Evolutionary conservation across 2,329 filamentous ascomycete genomes (phyloP), one percentile per base, ranked within the genome.

Genomic region (Geoglossum cookeanum): DNA sequence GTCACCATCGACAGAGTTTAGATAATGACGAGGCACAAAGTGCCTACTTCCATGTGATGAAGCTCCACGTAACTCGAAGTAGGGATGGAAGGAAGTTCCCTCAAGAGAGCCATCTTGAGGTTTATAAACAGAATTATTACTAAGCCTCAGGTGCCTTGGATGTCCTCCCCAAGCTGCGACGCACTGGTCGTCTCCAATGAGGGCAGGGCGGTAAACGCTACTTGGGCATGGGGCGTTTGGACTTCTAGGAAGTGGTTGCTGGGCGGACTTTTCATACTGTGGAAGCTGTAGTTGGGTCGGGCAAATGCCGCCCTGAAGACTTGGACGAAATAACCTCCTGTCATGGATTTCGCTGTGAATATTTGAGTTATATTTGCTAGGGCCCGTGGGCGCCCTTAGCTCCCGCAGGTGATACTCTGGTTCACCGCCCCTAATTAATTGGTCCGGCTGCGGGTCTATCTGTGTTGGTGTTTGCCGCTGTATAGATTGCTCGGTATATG

Each of bases 41-140:
- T 37, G 49, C 49, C 49, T 53, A 32, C 49, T 53, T 53, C 37
- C 49, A 37, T 35, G 33, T 3, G 49, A n/a, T n/a, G 9, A 17
- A 30, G 13, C 30, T 17, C 4, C 32, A 17, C 37, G 49, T 33
- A 32, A 53, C 37, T 35, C 30, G 33, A 53, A 32, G 30, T 33
- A 37, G 22, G 49, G 49, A 53, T 35, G 49, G 29, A 53, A 53
- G 37, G 49, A 37, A 53, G 29, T 53, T 15, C 49, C 3, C 49
- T 53, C 32, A 53, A 53, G 49, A 53, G 35, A 15, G 33, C 6
- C 22, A 53, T 53, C 49, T 53, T 53, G 49, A 53, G 49, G 30
- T 37, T 17, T 35, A 53, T 53, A 37, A 53, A 53, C 49, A 45
- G 42, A 22, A 45, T 45, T 9, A 45, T 22, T 45, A 45, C 42